Evolutionary conservation across 495 filamentous ascomycete genomes (phyloP).

Genomic region (Hypoxylon fuscum): DNA sequence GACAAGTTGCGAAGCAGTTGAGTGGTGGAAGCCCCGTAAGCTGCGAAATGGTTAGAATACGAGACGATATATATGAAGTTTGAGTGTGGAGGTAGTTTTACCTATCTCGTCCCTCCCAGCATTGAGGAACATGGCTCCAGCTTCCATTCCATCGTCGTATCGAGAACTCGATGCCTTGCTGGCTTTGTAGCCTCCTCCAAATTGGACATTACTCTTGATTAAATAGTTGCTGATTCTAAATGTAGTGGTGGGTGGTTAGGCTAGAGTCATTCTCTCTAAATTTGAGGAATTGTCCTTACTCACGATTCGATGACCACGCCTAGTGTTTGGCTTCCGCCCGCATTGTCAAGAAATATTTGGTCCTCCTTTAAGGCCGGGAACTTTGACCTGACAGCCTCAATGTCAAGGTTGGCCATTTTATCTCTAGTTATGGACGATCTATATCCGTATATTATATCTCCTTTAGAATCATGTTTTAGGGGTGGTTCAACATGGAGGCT

Average conservation of each 20-base stretch:
- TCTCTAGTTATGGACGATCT: no score
- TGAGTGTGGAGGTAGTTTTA: constrained; percentile 31
- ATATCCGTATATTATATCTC: no score
- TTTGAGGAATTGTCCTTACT: constrained; percentile 26
- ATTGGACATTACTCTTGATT: constrained; percentile 73
- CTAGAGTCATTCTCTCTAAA: not conserved
- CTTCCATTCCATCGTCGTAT: constrained; percentile 64
- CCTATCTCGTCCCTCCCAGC: constrained; percentile 69
- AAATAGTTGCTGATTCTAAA: constrained; percentile 71
- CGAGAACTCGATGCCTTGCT: constrained; percentile 62
- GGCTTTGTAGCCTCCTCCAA: constrained; percentile 70
- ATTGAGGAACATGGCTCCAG: constrained; percentile 74
- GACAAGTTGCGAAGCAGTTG: constrained; percentile 78
- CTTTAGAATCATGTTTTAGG: no score
- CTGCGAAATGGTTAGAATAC: constrained; percentile 43
- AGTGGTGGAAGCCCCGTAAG: constrained; percentile 73
- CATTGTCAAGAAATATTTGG: constrained; percentile 79
- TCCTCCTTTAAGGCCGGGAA: constrained; percentile 73
- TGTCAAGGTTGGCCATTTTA: constrained; percentile 51
- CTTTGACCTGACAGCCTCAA: constrained; percentile 61
- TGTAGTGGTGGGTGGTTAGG: not conserved
- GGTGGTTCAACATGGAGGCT: not conserved
- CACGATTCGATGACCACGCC: constrained; percentile 71
- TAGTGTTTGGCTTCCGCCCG: constrained; percentile 75
- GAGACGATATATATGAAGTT: not conserved